These are phyloP conservation scores for Colletotrichum simmondsii DNA, from an alignment of 2,329 filamentous ascomycete genomes.

Conservation along the genomic window DNA sequence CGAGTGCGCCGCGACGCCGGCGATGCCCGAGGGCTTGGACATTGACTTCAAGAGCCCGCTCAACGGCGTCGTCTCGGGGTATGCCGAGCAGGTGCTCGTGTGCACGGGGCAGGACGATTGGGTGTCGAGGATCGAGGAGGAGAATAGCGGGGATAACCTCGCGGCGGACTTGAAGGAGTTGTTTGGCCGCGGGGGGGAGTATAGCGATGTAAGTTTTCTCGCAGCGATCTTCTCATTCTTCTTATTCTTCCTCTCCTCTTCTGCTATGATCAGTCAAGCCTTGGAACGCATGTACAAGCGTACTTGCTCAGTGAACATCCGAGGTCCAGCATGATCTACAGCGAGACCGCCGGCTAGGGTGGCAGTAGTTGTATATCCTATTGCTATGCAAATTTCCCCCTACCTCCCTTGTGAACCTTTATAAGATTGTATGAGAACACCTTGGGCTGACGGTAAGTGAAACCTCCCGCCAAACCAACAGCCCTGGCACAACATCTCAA, in stretches of 20 bases:
- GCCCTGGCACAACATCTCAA: slow-evolving; percentile 85
- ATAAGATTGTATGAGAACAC: not conserved
- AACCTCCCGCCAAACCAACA: slow-evolving; percentile 48
- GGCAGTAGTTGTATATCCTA: too few species aligned
- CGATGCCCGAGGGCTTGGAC: slow-evolving; percentile 73
- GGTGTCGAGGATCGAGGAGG: slow-evolving; percentile 86
- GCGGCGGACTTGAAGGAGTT: slow-evolving; percentile 78
- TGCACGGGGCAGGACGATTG: slow-evolving; percentile 86
- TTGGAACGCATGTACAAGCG: not conserved
- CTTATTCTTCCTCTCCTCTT: not conserved
- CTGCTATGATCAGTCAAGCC: too few species aligned
- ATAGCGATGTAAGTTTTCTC: slow-evolving; percentile 68
- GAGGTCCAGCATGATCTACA: too few species aligned
- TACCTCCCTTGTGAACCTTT: too few species aligned
- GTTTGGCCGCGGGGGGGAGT: slow-evolving; percentile 73
- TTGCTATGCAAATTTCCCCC: too few species aligned
- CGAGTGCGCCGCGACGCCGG: slow-evolving; percentile 74
- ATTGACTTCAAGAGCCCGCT: slow-evolving; percentile 79
- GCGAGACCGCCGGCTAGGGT: too few species aligned
- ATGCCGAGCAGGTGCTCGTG: slow-evolving; percentile 85
- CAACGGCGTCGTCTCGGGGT: slow-evolving; percentile 80
- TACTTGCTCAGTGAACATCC: not conserved
- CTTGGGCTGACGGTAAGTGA: slow-evolving; percentile 46
- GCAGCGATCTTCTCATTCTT: not conserved
- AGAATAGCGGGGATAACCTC: slow-evolving; percentile 73